Evolutionary conservation across 2,329 filamentous ascomycete species (phyloP), one percentile per base, ranked within the genome.

Genomic region (Colletotrichum sp.): DNA sequence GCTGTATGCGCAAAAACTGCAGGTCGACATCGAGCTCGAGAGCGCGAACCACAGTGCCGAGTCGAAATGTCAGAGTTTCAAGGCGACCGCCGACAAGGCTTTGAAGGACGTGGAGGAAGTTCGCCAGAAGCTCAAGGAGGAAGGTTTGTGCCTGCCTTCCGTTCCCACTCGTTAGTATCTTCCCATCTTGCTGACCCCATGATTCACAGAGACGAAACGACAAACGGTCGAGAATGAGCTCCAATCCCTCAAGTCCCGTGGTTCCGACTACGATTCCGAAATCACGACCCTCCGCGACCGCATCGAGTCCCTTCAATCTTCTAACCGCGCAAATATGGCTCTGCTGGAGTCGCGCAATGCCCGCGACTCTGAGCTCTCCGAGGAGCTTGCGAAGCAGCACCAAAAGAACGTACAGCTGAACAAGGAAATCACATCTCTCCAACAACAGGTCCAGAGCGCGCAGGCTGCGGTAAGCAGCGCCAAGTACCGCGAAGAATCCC

Each of bases 11-110:
- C 95, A 98, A 79, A 99, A 98, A 86, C 90, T 98, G 60, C 93
- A 95, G 79, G 88, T 95, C 62, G 95, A 98, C 81, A 97, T 99
- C 60, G 96, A 99, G 87, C 91, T 99, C 9, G 97, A 99, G 84
- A 97, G 95, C 84, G 94, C 94, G 21, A 93, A 98, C 64, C 93
- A 96, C 80, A 94, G 92, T 79, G 93, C 94, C 76, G 96, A 99
- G 83, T 92, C 94, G 28, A 95, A 96, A 85, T 93, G 93, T 79
- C 95, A 96, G 82, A 92, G 93, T 10, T 92, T 97, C 83, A 98
- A 97, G 86, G 89, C 91, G 8, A 95, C 94, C 1, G 91, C 95
- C 60, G 95, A 98, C 77, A 96, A 96, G 83, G 93, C 94, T 12
- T 89, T 96, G 76, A 94, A 95, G 79, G 96, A 98, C 79, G 91